Evolutionary conservation across 1,139 yeast genomes (phyloP).

Genomic region (Saccharomycopsis crataegensis): DNA sequence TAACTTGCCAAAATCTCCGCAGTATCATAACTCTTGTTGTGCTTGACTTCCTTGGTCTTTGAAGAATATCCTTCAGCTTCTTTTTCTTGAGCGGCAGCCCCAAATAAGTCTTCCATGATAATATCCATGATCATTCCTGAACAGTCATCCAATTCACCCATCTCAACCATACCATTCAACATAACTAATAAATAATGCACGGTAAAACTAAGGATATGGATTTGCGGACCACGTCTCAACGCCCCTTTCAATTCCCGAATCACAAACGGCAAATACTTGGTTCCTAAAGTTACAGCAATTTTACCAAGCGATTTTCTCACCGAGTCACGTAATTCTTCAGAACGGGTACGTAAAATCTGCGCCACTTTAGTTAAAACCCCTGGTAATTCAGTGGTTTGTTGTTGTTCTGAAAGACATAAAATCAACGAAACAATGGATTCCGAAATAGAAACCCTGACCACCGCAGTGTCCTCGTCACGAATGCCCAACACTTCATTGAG

Average conservation of each 20-base stretch:
- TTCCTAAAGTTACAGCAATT: conserved; percentile 59
- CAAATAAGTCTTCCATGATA: conserved; percentile 90
- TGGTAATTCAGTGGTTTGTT: conserved; percentile 57
- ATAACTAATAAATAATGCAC: conserved; percentile 64
- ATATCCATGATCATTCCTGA: conserved; percentile 55
- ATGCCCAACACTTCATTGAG: conserved; percentile 51
- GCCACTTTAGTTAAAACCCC: conserved; percentile 79
- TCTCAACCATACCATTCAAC: conserved; percentile 39
- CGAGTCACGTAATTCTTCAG: conserved; percentile 85
- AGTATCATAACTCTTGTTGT: conserved; percentile 81
- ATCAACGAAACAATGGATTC: conserved; percentile 73
- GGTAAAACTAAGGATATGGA: conserved; percentile 87
- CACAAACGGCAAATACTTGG: conserved; percentile 65
- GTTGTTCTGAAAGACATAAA: conserved; percentile 52
- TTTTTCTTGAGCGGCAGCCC: conserved; percentile 88
- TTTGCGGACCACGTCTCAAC: conserved; percentile 81
- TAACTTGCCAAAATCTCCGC: conserved; percentile 70
- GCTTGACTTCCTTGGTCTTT: conserved; percentile 85
- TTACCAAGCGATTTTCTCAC: conserved; percentile 70
- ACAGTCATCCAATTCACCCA: conserved; percentile 74
- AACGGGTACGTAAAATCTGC: conserved; percentile 78
- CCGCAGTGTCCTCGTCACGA: conserved; percentile 73
- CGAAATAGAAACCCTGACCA: conserved; percentile 69
- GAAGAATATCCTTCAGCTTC: conserved; percentile 89
- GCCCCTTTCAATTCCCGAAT: conserved; percentile 74